phyloP scores from a whole-genome alignment of 371 early-diverging fungal species.

The Mortierella sp. region DNA sequence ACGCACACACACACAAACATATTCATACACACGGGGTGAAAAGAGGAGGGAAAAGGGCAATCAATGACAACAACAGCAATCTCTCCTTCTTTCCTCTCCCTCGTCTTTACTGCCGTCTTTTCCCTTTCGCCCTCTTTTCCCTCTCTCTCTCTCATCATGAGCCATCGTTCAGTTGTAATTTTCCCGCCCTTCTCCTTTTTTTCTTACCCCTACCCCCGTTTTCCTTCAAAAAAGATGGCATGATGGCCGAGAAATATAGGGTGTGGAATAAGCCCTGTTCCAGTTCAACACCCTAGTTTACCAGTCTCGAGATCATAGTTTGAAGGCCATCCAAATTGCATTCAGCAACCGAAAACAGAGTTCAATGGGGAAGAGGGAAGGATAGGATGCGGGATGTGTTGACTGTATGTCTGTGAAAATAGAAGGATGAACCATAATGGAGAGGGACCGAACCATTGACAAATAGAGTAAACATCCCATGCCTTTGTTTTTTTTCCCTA shows the following conservation, averaged over 20 bases:
- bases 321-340: not conserved
- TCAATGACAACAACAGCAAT: no score
- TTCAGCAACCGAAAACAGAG: not conserved
- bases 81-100: no score
- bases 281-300: not conserved
- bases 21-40: not conserved
- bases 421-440: not conserved
- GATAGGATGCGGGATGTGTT: not conserved
- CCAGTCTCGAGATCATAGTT: not conserved
- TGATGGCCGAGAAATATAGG: not conserved
- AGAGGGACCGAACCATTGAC: conserved; percentile 9
- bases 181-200: not conserved
- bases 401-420: not conserved
- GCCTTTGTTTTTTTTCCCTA: not conserved
- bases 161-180: not conserved
- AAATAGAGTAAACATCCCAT: conserved; percentile 24
- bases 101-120: no score
- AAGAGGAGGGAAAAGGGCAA: no score
- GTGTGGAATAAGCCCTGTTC: not conserved
- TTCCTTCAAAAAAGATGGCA: not conserved
- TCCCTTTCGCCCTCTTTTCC: not conserved
- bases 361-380: not conserved
- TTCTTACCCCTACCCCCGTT: not conserved
- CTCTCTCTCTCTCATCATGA: not conserved
- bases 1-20: not conserved